Evolutionary conservation across 768 basidiomycete genomes (phyloP), one percentile per base, ranked within the genome.

Genomic region (Trametes cinnabarina): DNA sequence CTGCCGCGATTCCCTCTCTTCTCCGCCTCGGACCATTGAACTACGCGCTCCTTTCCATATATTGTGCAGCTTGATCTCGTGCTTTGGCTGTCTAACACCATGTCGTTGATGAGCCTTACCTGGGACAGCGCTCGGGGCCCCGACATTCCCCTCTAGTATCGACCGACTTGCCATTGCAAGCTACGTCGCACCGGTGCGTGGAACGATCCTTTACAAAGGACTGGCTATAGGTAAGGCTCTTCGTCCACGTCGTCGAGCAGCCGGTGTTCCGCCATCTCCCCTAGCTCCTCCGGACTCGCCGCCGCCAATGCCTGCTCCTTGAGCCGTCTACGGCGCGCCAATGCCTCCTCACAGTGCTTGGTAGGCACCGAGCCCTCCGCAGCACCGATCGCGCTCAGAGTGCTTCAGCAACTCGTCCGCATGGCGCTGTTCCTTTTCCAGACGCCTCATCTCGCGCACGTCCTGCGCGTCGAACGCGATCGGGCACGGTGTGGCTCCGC

Each of bases 331-430:
- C 25, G 15, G 65, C 51, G 61, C 32, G 66, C 68, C 77, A 73
- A 64, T 61, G 73, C 74, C 63, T 61, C 52, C 70, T 75, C 71
- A 68, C 80, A 80, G 66, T 73, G 35, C 57, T 77, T 71, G 51
- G n/a, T 63, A 40, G 74, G 69, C 64, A 81, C 75, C 79, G 78
- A 82, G 55, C 63, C 70, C 63, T 81, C 78, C 65, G 59, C 3
- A 67, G 66, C 77, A 43, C 72, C 51, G 57, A 42, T 76, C 75
- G 54, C 72, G 30, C 54, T 71, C 60, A 61, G 42, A 26, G 25
- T 32, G 7, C 71, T 75, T 70, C 1, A 76, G 35, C 63, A 2
- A 35, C 69, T 68, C 57, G 62, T 76, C 73, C 47, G 66, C 69
- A 70, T 54, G 43, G 57, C 46, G 57, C 73, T 57, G 71, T 54